Base-by-base conservation (phyloP, 805 yeast species). In the Metschnikowia dekortorum region DNA sequence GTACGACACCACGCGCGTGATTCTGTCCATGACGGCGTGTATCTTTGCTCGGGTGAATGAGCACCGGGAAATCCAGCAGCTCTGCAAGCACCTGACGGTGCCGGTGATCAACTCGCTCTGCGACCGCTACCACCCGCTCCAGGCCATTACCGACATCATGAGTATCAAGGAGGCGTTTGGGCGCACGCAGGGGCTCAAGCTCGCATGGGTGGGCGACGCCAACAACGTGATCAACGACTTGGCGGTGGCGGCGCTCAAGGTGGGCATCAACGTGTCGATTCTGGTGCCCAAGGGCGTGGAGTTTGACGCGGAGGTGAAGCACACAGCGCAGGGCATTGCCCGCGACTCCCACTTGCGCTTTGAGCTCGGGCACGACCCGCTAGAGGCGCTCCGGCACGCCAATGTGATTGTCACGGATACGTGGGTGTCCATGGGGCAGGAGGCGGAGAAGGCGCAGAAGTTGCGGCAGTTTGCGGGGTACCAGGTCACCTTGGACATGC, bases 341-440 rank as follows among this genome's bases (percentile, higher is more conserved):
- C 79, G 73, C 51, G 75, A 84, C 9, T 51, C 54, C 8, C 30
- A 31, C 7, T 54, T 68, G 26, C 60, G 69, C 0, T 75, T 89
- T 50, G 82, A 78, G 57, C 62, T 83, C 8, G 78, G 85, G 3
- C 83, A 88, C 57, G 89, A 88, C 60, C 94, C 98, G 3, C 61
- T 71, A n/a, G 74, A 62, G 28, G 96, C 97, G 0, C 80, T 89
- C 46, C 74, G 76, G 48, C 75, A 77, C 57, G 89, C 98, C 4
- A 81, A 92, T 62, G 76, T 94, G 38, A 68, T 94, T 34, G 98
- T 92, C 41, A 94, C 99, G 13, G 99, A 94, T 62, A 94, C 99
- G 3, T 94, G 96, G 83, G 82, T 94, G 26, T 92, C 98, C 1
- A 94, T 94, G 99, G 99, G 99, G 50, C 91, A 94, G 74, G 99